phyloP scores from a whole-genome alignment of 345 rosid genomes.

The Acer campestre region DNA sequence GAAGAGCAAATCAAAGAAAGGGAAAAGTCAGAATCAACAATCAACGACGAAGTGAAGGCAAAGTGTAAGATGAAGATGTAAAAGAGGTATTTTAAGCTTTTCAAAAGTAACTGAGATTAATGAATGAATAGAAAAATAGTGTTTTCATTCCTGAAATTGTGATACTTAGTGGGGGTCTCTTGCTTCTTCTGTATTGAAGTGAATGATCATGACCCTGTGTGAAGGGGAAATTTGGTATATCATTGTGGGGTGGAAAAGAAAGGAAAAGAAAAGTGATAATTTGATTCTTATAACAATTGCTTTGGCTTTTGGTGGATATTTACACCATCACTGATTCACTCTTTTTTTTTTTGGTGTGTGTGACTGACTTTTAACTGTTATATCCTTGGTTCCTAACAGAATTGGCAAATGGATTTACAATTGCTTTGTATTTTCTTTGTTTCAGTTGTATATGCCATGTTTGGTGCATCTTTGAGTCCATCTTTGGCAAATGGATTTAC shows the following conservation, averaged over 20 bases:
- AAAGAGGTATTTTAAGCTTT: conserved; percentile 27
- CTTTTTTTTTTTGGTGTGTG: neutral
- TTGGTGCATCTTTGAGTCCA: too few relatives aligned
- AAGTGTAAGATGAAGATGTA: conserved; percentile 23
- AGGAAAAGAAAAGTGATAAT: conserved; percentile 2
- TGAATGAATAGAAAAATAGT: conserved; percentile 27
- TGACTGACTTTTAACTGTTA: conserved; percentile 24
- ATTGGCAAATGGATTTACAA: conserved; percentile 15
- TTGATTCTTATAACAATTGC: conserved; percentile 32
- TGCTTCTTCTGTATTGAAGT: conserved; percentile 17
- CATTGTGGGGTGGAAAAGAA: conserved; percentile 30
- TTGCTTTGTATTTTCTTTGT: neutral
- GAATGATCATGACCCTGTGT: conserved; percentile 15
- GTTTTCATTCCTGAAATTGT: conserved; percentile 31
- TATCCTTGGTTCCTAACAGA: conserved; percentile 18
- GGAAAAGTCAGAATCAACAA: conserved; percentile 53
- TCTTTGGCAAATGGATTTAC: too few relatives aligned
- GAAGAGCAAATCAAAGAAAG: conserved; percentile 73
- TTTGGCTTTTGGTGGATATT: conserved; percentile 21
- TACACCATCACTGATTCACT: conserved; percentile 28
- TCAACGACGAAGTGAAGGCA: conserved; percentile 32
- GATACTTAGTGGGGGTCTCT: conserved; percentile 15
- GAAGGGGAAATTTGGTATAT: conserved; percentile 30
- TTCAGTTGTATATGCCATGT: neutral
- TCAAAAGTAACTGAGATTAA: conserved; percentile 24